Evolutionary conservation across 352 stramenopile species (phyloP), one percentile per base, ranked within the genome.

Genomic region (Pythium dissotocum): DNA sequence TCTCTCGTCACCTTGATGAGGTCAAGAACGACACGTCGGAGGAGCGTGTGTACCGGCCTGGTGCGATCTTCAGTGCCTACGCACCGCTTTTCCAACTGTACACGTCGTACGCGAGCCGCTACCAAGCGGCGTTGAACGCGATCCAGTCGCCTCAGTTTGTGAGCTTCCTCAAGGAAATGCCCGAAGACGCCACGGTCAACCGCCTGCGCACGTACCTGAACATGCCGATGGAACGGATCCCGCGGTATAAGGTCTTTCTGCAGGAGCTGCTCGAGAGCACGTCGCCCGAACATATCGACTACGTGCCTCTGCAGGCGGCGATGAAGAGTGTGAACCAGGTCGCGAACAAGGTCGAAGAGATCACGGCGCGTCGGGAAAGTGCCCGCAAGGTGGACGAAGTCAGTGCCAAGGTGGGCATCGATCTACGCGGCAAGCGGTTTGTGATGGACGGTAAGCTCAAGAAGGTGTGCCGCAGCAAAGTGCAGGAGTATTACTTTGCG

Each of bases 51-150:
- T 62, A 77, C 63, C 69, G 58, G 33, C 68, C 67, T 46, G 88
- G 88, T 13, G 88, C 88, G 14, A 96, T 96, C 54, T 96, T 96
- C 53, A 91, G 89, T 58, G 86, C 88, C 1, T 96, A 94, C 58
- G 87, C 88, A 8, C 85, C 88, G 18, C 68, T 96, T 9, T 90
- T 96, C 62, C 83, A 96, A 61, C 65, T 96, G 6, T 96, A 96
- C 62, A 92, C 87, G 12, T 90, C 85, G 5, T 96, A 96, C 56
- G 88, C 88, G 21, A 93, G 85, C 60, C 83, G 88, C 8, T 85
- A 96, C 69, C 86, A 88, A 26, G 79, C 77, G 1, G 88, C 85
- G 14, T 51, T 94, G 33, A 78, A 77, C 35, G 82, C 82, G 10
- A 91, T 94, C 65, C 77, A 88, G 33, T 90, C 88, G n/a, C 76